Evolutionary conservation across 768 basidiomycete genomes (phyloP), one percentile per base, ranked within the genome.

Genomic region (Galerina sulciceps): DNA sequence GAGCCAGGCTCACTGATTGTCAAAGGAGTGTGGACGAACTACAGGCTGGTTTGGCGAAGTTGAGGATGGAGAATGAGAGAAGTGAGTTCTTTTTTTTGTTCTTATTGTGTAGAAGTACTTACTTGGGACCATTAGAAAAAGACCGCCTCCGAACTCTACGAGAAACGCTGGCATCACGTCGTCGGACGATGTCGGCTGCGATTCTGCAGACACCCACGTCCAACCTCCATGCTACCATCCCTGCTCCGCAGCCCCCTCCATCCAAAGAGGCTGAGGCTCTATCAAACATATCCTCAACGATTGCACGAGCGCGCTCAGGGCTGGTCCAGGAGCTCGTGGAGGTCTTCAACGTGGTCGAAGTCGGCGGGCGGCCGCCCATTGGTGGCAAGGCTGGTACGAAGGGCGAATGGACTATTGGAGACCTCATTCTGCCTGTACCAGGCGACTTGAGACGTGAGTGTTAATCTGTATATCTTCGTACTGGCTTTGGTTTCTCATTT

Each of bases 321-420:
- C 79, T 94, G 0, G 89, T 93, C 0, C 89, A 91, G 58, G 92
- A 93, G 65, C 82, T 94, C 3, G 86, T 94, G 0, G 90, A 93
- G 53, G 93, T 93, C 0, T 93, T 94, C 73, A 86, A 91, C 62
- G 80, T 94, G 22, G 90, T 91, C 3, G 88, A 93, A 70, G 88
- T 91, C 0, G 90, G 90, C 1, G 91, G 91, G 1, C 75, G 90
- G 3, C 90, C 91, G 6, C 85, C 90, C 0, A 78, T 92, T 2
- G 90, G 89, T 6, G 88, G 85, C 2, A 89, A 87, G 58, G 85
- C 87, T 0, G 90, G 90, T 0, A 85, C 88, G 11, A 88, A 86
- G 66, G 90, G 90, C 2, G 89, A 93, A 65, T 93, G 92, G 92
- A 91, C 88, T 0, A 92, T 94, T 54, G 89, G 91, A 0, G 89